These are phyloP conservation scores for Talinum fruticosum DNA, from an alignment of 148 eudicot species.

Conservation along the genomic window DNA sequence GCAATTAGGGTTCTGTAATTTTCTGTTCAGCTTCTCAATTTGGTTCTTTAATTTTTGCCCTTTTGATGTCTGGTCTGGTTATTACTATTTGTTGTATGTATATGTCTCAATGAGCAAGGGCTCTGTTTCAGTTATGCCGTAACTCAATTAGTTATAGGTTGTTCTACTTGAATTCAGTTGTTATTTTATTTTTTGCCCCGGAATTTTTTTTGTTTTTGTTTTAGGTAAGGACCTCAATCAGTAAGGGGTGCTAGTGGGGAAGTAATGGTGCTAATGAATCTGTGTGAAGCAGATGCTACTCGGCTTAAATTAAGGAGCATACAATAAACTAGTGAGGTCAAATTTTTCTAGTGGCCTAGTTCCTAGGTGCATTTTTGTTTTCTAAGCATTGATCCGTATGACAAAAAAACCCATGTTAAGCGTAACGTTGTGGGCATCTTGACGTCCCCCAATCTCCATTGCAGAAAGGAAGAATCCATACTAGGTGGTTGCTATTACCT, in stretches of 20 bases:
- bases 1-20: conserved; percentile 5
- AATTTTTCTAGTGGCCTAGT: background rate
- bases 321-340: conserved; percentile 6
- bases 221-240: conserved; percentile 3
- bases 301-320: background rate
- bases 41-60: background rate
- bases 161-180: background rate
- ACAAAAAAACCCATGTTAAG: background rate
- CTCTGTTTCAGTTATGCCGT: background rate
- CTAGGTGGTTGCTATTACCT: background rate
- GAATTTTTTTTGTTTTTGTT: too few species aligned
- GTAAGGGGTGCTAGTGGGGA: conserved; percentile 13
- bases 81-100: background rate
- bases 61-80: background rate
- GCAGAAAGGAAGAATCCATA: background rate
- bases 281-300: background rate
- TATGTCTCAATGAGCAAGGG: background rate
- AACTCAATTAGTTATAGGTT: background rate
- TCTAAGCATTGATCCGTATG: background rate
- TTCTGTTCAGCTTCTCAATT: background rate
- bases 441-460: background rate
- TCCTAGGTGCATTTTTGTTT: background rate
- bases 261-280: conserved; percentile 4
- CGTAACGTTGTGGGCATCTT: background rate
- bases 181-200: background rate